Evolutionary conservation across 768 basidiomycete species (phyloP).

Genomic region (Kondoa subrosea): DNA sequence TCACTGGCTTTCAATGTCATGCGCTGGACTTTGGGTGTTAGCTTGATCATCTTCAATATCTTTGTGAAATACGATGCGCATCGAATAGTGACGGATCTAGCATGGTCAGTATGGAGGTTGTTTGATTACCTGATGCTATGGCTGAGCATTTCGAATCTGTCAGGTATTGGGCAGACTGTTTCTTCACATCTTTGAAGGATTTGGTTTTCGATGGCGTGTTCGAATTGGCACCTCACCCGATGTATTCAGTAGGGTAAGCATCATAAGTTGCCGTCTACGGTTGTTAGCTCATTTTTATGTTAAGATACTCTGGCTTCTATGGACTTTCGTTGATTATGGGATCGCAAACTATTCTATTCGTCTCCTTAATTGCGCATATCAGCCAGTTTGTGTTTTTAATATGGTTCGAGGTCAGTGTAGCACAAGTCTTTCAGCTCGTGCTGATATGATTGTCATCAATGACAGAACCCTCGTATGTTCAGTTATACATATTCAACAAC

Average conservation of each 20-base stretch:
- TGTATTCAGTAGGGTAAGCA: slow-evolving; percentile 66
- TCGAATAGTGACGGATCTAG: slow-evolving; percentile 91
- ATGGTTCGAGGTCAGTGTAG: too few species aligned
- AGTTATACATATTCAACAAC: neutral
- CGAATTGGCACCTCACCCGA: slow-evolving; percentile 45
- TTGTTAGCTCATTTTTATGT: neutral
- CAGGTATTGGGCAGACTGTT: slow-evolving; percentile 28
- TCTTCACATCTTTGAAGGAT: slow-evolving; percentile 34
- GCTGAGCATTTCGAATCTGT: neutral
- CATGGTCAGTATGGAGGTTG: slow-evolving; percentile 40
- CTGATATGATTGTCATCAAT: neutral
- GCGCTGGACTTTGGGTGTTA: slow-evolving; percentile 75
- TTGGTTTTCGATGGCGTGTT: slow-evolving; percentile 96
- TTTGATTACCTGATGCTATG: neutral
- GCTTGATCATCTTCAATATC: slow-evolving; percentile 79
- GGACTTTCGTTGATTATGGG: slow-evolving; percentile 80
- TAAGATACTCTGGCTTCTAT: slow-evolving; percentile 43
- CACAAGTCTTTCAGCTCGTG: slow-evolving; percentile 65
- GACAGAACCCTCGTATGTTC: slow-evolving; percentile 5
- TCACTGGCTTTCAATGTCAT: slow-evolving; percentile 56
- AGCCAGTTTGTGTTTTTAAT: slow-evolving; percentile 92
- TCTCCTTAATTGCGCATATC: slow-evolving; percentile 81
- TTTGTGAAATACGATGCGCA: slow-evolving; percentile 99
- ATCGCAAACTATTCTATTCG: slow-evolving; percentile 78
- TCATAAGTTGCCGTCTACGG: neutral